Conservation (phyloP, 805 yeast species). For the Candida ulmi region DNA sequence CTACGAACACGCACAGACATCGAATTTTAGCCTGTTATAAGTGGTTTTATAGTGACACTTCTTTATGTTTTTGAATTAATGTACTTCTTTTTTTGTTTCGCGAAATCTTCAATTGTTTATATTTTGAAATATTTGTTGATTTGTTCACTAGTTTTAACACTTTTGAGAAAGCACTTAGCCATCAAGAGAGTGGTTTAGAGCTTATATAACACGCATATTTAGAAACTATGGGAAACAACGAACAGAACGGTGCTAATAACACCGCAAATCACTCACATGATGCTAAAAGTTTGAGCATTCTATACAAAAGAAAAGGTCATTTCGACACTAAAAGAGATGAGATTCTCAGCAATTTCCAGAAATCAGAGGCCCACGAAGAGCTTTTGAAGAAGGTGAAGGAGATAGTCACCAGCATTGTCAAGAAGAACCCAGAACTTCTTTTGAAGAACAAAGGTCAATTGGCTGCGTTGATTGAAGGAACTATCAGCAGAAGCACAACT, state of each 20-base stretch:
- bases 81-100: too few relatives aligned
- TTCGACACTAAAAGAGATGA: constrained; percentile 15
- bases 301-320: constrained; percentile 17
- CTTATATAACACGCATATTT: too few relatives aligned
- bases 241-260: not conserved
- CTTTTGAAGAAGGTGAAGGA: constrained; percentile 10
- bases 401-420: constrained; percentile 11
- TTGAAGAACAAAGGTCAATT: constrained; percentile 19
- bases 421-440: constrained; percentile 17
- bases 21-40: too few relatives aligned
- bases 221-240: not conserved
- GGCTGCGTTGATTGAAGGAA: constrained; percentile 19
- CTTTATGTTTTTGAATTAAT: too few relatives aligned
- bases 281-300: constrained; percentile 9
- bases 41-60: too few relatives aligned
- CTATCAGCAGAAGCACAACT: constrained; percentile 10
- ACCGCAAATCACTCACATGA: constrained; percentile 3
- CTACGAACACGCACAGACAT: too few relatives aligned
- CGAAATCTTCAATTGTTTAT: too few relatives aligned
- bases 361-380: constrained; percentile 11
- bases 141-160: too few relatives aligned
- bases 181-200: too few relatives aligned
- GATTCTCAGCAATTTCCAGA: constrained; percentile 11
- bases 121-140: too few relatives aligned
- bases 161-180: too few relatives aligned